phyloP scores from a whole-genome alignment of 2,329 filamentous ascomycete species.

The Lachnellula cervina region DNA sequence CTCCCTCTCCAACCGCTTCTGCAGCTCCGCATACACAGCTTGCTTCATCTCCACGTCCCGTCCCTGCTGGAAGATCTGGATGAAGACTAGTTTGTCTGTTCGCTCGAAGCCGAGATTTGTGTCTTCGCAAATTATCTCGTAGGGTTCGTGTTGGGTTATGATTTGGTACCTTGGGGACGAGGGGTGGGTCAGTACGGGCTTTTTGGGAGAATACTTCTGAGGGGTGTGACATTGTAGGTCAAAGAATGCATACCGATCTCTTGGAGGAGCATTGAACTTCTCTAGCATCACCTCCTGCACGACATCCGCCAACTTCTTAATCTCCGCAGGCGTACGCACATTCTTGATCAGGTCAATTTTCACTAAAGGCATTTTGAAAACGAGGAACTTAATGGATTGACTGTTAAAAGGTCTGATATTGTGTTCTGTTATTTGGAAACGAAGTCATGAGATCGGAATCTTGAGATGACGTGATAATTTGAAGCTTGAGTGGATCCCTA shows the following conservation, averaged over 20 bases:
- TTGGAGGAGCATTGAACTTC: slow-evolving; percentile 13
- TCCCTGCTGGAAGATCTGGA: slow-evolving; percentile 16
- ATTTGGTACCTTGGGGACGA: slow-evolving; percentile 7
- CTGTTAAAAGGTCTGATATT: neutral
- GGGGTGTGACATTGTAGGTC: neutral
- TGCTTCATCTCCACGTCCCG: slow-evolving; percentile 9
- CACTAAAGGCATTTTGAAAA: slow-evolving; percentile 14
- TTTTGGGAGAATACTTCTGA: neutral
- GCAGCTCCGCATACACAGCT: slow-evolving; percentile 11
- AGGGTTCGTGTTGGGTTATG: slow-evolving; percentile 16
- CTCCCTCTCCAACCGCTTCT: slow-evolving; percentile 4
- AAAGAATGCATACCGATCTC: slow-evolving; percentile 8
- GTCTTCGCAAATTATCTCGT: slow-evolving; percentile 15
- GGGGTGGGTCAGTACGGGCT: neutral
- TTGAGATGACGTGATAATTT: neutral
- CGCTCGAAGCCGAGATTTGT: slow-evolving; percentile 11
- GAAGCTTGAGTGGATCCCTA: neutral
- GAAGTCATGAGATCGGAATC: neutral
- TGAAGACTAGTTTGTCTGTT: slow-evolving; percentile 3
- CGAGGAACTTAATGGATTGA: neutral
- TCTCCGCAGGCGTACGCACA: slow-evolving; percentile 8
- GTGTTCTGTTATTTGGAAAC: neutral
- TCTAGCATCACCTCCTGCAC: slow-evolving; percentile 12
- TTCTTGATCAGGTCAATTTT: slow-evolving; percentile 12
- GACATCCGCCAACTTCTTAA: slow-evolving; percentile 10